These are phyloP conservation scores for Oldenlandia corymbosa DNA, from an alignment of 257 asterid species.

Conservation along the genomic window DNA sequence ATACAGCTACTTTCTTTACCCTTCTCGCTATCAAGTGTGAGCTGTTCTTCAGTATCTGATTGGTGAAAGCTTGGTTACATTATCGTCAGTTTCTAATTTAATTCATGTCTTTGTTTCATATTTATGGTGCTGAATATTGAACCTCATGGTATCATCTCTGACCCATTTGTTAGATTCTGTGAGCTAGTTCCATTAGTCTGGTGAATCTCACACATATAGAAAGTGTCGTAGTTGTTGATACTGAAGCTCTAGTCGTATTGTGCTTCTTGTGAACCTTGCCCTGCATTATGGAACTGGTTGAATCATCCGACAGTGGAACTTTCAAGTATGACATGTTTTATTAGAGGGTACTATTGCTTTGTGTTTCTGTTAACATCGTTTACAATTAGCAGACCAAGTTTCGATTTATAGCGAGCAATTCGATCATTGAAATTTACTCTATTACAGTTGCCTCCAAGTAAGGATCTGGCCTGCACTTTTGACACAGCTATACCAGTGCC, in stretches of 20 bases:
- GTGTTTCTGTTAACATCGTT: background rate
- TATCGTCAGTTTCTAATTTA: no score
- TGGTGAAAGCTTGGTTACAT: background rate
- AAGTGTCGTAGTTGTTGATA: no score
- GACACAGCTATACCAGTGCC: background rate
- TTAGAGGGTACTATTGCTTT: background rate
- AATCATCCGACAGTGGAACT: background rate
- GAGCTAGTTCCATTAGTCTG: background rate
- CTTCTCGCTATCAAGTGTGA: background rate
- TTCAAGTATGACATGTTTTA: background rate
- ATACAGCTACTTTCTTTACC: background rate
- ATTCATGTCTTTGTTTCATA: no score
- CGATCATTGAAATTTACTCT: background rate
- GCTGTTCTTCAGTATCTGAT: background rate
- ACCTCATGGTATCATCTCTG: background rate
- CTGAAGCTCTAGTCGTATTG: no score
- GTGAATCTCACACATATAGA: no score
- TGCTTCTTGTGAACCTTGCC: no score
- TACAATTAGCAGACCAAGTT: background rate
- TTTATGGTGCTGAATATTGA: background rate
- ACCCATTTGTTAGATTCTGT: background rate
- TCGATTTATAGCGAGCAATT: background rate
- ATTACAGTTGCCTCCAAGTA: background rate
- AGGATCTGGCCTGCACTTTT: background rate
- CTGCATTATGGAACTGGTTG: background rate